Conservation (phyloP, 495 filamentous ascomycete species). For the Hypoxylon perforatum region DNA sequence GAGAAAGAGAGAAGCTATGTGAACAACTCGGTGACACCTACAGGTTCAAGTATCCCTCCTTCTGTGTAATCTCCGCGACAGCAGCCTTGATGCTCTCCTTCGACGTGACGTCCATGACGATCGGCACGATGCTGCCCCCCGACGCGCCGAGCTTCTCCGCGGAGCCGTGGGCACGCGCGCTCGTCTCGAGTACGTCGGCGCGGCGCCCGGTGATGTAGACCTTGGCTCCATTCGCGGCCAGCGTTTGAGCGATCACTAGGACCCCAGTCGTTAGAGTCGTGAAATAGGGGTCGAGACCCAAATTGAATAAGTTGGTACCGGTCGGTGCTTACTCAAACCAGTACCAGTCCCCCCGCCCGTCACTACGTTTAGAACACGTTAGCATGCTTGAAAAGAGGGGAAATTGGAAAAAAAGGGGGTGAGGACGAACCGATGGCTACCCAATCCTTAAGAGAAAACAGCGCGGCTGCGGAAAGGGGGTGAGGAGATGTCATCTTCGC, state of each 20-base stretch:
- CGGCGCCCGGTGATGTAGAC: slow-evolving; percentile 87
- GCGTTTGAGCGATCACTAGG: slow-evolving; percentile 77
- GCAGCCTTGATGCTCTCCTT: slow-evolving; percentile 74
- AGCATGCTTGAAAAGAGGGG: slow-evolving; percentile 30
- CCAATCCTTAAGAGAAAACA: slow-evolving; percentile 42
- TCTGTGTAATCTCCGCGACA: slow-evolving; percentile 69
- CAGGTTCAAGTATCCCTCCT: slow-evolving; percentile 74
- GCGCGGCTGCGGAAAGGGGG: slow-evolving; percentile 43
- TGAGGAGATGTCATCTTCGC: slow-evolving; percentile 36
- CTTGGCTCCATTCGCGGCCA: slow-evolving; percentile 81
- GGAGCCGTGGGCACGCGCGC: slow-evolving; percentile 54
- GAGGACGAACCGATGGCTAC: slow-evolving; percentile 42
- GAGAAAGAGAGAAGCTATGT: slow-evolving; percentile 41
- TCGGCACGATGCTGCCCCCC: slow-evolving; percentile 61
- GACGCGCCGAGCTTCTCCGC: slow-evolving; percentile 43
- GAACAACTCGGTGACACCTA: slow-evolving; percentile 59
- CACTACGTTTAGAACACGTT: slow-evolving; percentile 43
- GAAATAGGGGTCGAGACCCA: not conserved
- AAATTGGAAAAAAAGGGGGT: slow-evolving; percentile 9
- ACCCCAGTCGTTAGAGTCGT: not conserved
- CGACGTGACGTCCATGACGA: slow-evolving; percentile 79
- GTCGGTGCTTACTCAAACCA: slow-evolving; percentile 56
- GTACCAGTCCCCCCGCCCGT: slow-evolving; percentile 70
- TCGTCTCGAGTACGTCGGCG: slow-evolving; percentile 62
- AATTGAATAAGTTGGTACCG: not conserved